Conservation (phyloP, 139 green algal genomes). For the Klebsormidium nitens region DNA sequence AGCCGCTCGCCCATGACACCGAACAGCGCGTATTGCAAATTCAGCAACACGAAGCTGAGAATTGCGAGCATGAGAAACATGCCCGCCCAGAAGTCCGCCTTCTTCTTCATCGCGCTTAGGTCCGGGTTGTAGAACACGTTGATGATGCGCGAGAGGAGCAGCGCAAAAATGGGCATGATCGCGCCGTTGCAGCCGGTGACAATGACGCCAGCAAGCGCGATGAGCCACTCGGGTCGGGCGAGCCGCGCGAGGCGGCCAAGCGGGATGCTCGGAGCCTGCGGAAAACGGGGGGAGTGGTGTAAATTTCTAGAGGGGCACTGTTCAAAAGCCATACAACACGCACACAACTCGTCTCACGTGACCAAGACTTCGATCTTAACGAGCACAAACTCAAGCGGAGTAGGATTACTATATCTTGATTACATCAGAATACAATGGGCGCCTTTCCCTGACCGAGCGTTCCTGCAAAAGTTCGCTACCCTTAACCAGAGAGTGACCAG, state of each 20-base stretch:
- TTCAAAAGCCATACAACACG: too few relatives aligned
- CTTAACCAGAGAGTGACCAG: too few relatives aligned
- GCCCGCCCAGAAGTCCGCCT: constrained; percentile 23
- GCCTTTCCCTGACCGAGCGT: too few relatives aligned
- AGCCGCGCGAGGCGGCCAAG: constrained; percentile 14
- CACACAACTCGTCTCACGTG: too few relatives aligned
- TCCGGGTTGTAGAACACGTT: constrained; percentile 32
- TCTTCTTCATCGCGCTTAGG: constrained; percentile 3
- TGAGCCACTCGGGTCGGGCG: constrained; percentile 21
- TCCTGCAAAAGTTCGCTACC: too few relatives aligned
- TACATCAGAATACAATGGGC: too few relatives aligned
- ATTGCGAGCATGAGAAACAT: constrained; percentile 36
- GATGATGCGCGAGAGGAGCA: constrained; percentile 43
- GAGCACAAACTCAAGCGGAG: too few relatives aligned
- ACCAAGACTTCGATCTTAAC: too few relatives aligned
- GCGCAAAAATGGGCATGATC: constrained; percentile 38
- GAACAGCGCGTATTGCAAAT: constrained; percentile 30
- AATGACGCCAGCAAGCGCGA: constrained; percentile 23
- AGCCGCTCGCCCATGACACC: constrained; percentile 32
- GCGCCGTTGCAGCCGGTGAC: constrained; percentile 23
- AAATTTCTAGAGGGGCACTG: too few relatives aligned
- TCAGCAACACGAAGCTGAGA: constrained; percentile 3
- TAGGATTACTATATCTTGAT: too few relatives aligned
- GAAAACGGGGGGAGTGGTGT: too few relatives aligned
- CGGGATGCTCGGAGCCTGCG: too few relatives aligned